Base-by-base conservation (phyloP, 768 basidiomycete species). In the Neoboletus magnificus region DNA sequence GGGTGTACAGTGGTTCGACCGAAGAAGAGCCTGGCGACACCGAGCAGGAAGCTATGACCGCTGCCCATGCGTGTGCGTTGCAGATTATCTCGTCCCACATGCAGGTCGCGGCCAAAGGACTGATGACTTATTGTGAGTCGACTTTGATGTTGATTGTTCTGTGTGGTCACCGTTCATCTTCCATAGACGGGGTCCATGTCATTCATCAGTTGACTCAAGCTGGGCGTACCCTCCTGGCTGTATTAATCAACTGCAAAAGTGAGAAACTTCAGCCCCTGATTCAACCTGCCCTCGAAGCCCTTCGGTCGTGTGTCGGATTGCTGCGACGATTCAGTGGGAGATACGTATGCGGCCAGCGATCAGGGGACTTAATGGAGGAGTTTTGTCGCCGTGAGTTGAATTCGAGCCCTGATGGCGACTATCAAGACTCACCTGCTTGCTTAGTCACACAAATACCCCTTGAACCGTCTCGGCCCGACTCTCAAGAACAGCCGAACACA, bases 171-270 rank as follows among this genome's bases (percentile, higher is more conserved):
- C 54, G 44, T 61, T 57, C 56, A 51, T 58, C 55, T 47, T 54
- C 8, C 29, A 5, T 65, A 94, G 92, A 93, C 71, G 93, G 93
- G 3, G 93, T 96, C 1, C 93, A 95, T 69, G 93, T 95, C 56
- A 96, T 97, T 44, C 93, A 97, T 67, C 94, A 97, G 70, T 76
- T 96, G 56, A 95, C 93, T 4, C 93, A 95, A 66, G 93, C 93
- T 23, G 94, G 94, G 9, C 83, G 94, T 48, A 94, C 94, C 2
- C 78, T 97, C 18, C 83, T 96, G 51, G 91, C 92, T 15, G 83
- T 95, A 57, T 77, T 96, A 25, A 78, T 96, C 48, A 91, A 91
- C 68, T 93, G 92, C 74, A 90, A 92, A 65, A 82, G 83, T n/a
- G 88, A 91, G 49, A 77, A 78, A 12, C 70, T 93, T 50, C 84